phyloP scores from a whole-genome alignment of 106 monocot species.

The Dioscorea zingiberensis region DNA sequence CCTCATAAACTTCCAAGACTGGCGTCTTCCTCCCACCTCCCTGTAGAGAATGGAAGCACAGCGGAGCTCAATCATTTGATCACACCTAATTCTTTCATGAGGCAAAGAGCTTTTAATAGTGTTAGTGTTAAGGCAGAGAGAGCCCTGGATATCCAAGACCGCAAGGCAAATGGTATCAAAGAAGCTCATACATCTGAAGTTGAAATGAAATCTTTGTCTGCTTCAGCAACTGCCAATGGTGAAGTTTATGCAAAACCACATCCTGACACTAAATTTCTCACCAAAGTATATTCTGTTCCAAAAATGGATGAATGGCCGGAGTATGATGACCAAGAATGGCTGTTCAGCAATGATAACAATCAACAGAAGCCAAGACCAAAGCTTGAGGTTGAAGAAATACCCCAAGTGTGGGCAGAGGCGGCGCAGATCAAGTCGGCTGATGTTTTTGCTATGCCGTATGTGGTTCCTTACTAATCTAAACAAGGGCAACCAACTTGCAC shows the following conservation, averaged over 20 bases:
- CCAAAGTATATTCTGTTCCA: not conserved
- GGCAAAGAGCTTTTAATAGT: no score
- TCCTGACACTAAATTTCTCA: no score
- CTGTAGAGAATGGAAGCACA: no score
- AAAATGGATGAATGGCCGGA: conserved; percentile 1
- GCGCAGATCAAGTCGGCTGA: conserved; percentile 38
- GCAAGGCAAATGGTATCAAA: not conserved
- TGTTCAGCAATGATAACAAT: conserved; percentile 24
- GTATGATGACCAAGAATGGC: conserved; percentile 54
- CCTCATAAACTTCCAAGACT: no score
- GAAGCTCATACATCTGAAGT: not conserved
- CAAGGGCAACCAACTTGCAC: no score
- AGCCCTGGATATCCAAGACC: no score
- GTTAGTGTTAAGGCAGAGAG: no score
- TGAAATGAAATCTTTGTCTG: not conserved
- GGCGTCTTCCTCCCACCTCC: no score
- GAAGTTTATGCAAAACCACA: not conserved
- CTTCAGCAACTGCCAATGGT: not conserved
- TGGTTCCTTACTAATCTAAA: conserved; percentile 51
- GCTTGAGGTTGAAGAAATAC: conserved; percentile 10
- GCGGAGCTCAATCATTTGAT: no score
- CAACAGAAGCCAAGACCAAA: conserved; percentile 7
- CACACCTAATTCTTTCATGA: no score
- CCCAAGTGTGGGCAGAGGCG: conserved; percentile 53
- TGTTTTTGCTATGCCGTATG: conserved; percentile 67